Percentiles rank a stretch among this genome's conserved stretches.
Conservation (phyloP, 2,329 filamentous ascomycete genomes). For the Davidsoniella neocaledoniae region DNA sequence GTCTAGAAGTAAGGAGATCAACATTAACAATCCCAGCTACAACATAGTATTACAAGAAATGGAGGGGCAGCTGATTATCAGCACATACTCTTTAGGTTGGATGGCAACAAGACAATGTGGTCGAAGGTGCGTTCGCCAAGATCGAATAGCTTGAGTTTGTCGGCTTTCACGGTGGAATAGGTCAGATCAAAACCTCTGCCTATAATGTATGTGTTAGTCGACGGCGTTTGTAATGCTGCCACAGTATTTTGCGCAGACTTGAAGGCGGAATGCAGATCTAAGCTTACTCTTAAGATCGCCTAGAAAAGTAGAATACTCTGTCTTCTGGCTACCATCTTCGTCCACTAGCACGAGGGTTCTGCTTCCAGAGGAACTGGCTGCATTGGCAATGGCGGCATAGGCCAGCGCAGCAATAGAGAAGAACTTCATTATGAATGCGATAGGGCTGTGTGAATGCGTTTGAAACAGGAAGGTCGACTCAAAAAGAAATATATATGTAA, state of each 20-base stretch:
- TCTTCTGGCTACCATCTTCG: conserved; percentile 56
- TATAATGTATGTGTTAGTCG: conserved; percentile 22
- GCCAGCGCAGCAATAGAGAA: conserved; percentile 53
- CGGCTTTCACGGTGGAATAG: conserved; percentile 71
- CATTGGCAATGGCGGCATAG: conserved; percentile 50
- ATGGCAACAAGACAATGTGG: conserved; percentile 76
- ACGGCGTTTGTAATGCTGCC: too few species aligned
- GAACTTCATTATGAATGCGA: conserved; percentile 48
- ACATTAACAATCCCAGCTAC: neutral
- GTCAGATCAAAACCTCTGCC: conserved; percentile 67
- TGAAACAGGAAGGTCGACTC: conserved; percentile 12
- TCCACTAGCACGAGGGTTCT: conserved; percentile 77
- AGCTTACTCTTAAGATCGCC: conserved; percentile 50
- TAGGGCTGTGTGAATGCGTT: conserved; percentile 10
- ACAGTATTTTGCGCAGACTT: conserved; percentile 13
- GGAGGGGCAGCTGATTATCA: neutral
- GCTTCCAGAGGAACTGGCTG: conserved; percentile 62
- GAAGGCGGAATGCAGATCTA: neutral
- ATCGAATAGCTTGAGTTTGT: conserved; percentile 60
- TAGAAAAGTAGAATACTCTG: conserved; percentile 67
- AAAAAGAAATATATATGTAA: neutral
- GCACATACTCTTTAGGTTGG: conserved; percentile 65
- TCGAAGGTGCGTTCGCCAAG: conserved; percentile 82
- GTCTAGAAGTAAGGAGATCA: conserved; percentile 29
- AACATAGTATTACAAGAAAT: conserved; percentile 4